Conservation (phyloP, 2,329 filamentous ascomycete species). For the Eurotiales sp. region DNA sequence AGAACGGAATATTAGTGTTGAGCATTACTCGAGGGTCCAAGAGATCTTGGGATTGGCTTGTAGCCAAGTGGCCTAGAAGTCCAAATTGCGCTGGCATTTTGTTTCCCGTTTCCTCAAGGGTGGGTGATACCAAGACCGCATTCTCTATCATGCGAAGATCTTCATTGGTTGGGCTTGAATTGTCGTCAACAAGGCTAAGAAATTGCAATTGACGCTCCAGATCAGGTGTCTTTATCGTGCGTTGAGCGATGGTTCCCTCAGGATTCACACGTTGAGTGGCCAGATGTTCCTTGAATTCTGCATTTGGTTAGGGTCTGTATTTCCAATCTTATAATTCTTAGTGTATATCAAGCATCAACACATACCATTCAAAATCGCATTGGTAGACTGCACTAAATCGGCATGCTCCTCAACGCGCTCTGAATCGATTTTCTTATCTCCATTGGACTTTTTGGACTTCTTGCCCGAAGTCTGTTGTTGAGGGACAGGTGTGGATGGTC, state of each 20-base stretch:
- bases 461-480: background rate
- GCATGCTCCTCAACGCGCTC: conserved; percentile 6
- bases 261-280: conserved; percentile 5
- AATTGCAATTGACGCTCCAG: conserved; percentile 14
- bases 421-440: background rate
- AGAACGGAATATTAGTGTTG: conserved; percentile 15
- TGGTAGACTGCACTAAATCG: conserved; percentile 12
- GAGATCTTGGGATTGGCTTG: conserved; percentile 11
- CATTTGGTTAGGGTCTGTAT: conserved; percentile 1
- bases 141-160: conserved; percentile 11
- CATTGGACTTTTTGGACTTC: conserved; percentile 6
- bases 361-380: conserved; percentile 15
- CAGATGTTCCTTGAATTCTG: conserved; percentile 16
- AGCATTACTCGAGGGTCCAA: conserved; percentile 15
- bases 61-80: conserved; percentile 13
- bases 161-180: background rate
- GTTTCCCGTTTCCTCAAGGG: conserved; percentile 11
- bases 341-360: background rate
- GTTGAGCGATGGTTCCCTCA: background rate
- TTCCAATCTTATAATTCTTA: too few relatives aligned
- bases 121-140: conserved; percentile 13
- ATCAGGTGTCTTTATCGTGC: conserved; percentile 3
- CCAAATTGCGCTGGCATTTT: conserved; percentile 14
- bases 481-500: too few relatives aligned
- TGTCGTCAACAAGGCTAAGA: conserved; percentile 10